Evolutionary conservation across 2,329 filamentous ascomycete genomes (phyloP).

Genomic region (Colletotrichum zoysiae): DNA sequence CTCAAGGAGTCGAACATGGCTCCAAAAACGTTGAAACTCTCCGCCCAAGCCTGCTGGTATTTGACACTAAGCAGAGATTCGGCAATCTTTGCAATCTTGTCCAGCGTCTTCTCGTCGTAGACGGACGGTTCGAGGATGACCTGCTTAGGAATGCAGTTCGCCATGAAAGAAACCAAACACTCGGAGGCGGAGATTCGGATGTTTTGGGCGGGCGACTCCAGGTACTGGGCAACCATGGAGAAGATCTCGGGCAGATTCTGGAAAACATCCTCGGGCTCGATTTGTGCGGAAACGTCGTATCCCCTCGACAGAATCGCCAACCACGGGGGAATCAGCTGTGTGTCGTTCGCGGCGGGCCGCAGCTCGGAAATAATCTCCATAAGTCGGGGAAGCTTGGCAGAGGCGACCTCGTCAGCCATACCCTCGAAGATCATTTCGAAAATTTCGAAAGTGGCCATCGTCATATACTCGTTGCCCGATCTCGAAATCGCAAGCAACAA

Average conservation of each 20-base stretch:
- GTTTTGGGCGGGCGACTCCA: slow-evolving; percentile 90
- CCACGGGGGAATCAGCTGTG: slow-evolving; percentile 94
- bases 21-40: slow-evolving; percentile 90
- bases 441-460: slow-evolving; percentile 95
- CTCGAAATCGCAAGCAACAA: slow-evolving; percentile 88
- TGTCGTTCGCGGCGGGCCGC: slow-evolving; percentile 92
- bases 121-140: slow-evolving; percentile 90
- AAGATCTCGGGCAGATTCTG: slow-evolving; percentile 90
- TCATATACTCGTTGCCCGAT: slow-evolving; percentile 94
- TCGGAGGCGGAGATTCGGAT: slow-evolving; percentile 95
- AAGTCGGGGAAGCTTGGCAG: slow-evolving; percentile 87
- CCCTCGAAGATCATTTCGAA: slow-evolving; percentile 97
- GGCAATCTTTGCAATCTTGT: slow-evolving; percentile 81
- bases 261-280: slow-evolving; percentile 92
- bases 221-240: slow-evolving; percentile 80
- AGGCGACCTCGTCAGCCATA: slow-evolving; percentile 89
- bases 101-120: slow-evolving; percentile 90
- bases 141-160: slow-evolving; percentile 86
- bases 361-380: slow-evolving; percentile 93
- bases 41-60: slow-evolving; percentile 93
- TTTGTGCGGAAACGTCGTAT: slow-evolving; percentile 91
- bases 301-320: slow-evolving; percentile 94
- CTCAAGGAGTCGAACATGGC: slow-evolving; percentile 89
- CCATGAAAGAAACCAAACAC: slow-evolving; percentile 92
- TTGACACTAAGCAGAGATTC: slow-evolving; percentile 86